phyloP scores from a whole-genome alignment of 305 asterid genomes.

The Stenogyne calaminthoides region DNA sequence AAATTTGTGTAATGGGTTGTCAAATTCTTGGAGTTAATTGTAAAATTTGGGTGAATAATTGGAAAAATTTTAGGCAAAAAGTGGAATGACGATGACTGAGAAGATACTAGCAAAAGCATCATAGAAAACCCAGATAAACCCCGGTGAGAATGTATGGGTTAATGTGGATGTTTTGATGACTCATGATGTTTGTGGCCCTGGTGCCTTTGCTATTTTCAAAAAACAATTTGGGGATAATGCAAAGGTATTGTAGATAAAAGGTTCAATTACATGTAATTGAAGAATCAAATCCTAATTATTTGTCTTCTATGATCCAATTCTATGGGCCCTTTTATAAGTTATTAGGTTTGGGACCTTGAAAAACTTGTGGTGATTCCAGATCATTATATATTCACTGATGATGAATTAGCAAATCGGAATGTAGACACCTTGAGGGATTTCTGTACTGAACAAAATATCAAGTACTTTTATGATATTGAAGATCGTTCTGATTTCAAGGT shows the following conservation, averaged over 20 bases:
- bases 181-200: conserved; percentile 92
- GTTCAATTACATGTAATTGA: too few relatives aligned
- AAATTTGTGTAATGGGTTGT: not conserved
- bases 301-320: not conserved
- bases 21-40: conserved; percentile 16
- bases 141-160: conserved; percentile 96
- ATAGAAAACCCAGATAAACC: conserved; percentile 68
- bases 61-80: conserved; percentile 56
- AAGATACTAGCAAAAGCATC: conserved; percentile 85
- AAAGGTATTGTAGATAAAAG: conserved; percentile 47
- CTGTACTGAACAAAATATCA: conserved; percentile 79
- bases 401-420: conserved; percentile 90
- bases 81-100: conserved; percentile 92
- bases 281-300: too few relatives aligned
- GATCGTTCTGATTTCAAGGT: conserved; percentile 90
- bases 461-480: conserved; percentile 91
- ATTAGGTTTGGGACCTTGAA: conserved; percentile 96
- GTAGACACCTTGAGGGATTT: conserved; percentile 90
- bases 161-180: conserved; percentile 92
- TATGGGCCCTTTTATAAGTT: not conserved
- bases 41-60: conserved; percentile 27
- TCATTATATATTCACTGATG: conserved; percentile 86
- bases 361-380: conserved; percentile 87
- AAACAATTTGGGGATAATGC: conserved; percentile 84
- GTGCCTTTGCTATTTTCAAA: conserved; percentile 77